Evolutionary conservation across 192 early-diverging fungal genomes (phyloP).

Genomic region (Coemansia sp.): DNA sequence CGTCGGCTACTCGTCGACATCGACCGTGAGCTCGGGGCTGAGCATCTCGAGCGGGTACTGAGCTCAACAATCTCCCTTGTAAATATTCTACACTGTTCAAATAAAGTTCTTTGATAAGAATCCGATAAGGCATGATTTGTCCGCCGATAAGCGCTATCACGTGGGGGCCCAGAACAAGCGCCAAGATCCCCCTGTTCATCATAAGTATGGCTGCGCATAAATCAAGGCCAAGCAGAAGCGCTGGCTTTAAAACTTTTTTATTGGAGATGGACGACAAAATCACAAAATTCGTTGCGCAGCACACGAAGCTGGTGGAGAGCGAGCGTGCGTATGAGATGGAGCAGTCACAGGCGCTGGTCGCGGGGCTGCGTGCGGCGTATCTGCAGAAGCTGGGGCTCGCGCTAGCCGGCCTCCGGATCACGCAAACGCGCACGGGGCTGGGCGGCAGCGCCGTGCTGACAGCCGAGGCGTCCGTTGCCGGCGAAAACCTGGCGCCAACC

Average conservation of each 20-base stretch:
- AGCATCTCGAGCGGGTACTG: no score
- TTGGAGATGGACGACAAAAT: neutral
- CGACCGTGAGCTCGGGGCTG: no score
- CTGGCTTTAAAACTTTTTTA: neutral
- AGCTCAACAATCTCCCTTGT: no score
- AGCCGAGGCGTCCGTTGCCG: conserved; percentile 59
- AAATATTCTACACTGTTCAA: neutral
- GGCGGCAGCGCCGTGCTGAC: conserved; percentile 69
- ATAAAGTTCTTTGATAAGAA: neutral
- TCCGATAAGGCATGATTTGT: no score
- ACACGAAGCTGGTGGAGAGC: conserved; percentile 55
- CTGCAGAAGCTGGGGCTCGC: conserved; percentile 66
- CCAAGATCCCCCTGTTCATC: no score
- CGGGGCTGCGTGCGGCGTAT: conserved; percentile 56
- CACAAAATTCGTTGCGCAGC: conserved; percentile 20
- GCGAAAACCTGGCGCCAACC: conserved; percentile 59
- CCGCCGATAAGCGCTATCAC: neutral
- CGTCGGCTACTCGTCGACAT: no score
- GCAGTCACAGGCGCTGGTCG: conserved; percentile 26
- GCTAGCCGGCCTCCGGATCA: conserved; percentile 60
- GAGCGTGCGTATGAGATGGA: conserved; percentile 54
- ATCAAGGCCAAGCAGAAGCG: neutral
- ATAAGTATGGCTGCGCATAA: no score
- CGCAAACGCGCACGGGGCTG: conserved; percentile 61
- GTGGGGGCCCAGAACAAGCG: neutral